Base-by-base conservation (phyloP, 169 alveolate species). In the Amoebophrya sp. region DNA sequence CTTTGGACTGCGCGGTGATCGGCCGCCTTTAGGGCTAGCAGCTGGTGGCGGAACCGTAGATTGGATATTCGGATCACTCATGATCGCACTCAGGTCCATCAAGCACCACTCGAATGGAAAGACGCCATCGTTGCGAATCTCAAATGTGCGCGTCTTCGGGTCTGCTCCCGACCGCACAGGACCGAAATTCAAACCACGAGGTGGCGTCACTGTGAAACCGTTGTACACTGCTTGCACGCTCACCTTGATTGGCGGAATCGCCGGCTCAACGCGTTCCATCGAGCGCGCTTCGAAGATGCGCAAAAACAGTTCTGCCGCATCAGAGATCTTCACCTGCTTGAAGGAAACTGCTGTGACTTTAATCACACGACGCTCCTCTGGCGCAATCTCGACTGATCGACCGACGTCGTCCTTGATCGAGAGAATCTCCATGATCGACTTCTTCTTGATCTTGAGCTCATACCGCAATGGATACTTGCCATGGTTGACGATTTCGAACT, bases 101-200 rank as follows among this genome's bases (percentile, higher is more conserved):
- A 96, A 95, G 54, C 95, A 96, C 95, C 96, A 96, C 93, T 96
- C 96, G 92, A 96, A 96, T 89, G 96, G 97, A 93, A 98, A 98
- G 40, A 96, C 96, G 24, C 99, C 99, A 93, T 97, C 98, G 95
- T 98, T 98, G 93, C 96, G 96, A 41, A 98, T 94, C 95, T 97
- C 99, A 40, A 98, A 95, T 39, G 96, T 94, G 40, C 98, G 95
- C 41, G 96, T 95, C 93, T 96, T 65, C 40, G 93, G 95, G 65
- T 95, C 94, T 40, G 97, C 98, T 76, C 34, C 89, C 89, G 89
- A 65, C 26, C 96, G 95, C 83, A 97, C 95, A 0, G 99, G 98
- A 12, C 99, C 99, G 93, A 98, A 98, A 93, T 96, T 96, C 29
- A 98, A 95, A 92, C 97, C 98, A 93, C 96, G 96, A 12, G 97